Percentiles rank a stretch among this genome's conserved stretches.
These are phyloP conservation scores for Alliaria petiolata DNA, from an alignment of 345 rosid genomes.

Conservation along the genomic window DNA sequence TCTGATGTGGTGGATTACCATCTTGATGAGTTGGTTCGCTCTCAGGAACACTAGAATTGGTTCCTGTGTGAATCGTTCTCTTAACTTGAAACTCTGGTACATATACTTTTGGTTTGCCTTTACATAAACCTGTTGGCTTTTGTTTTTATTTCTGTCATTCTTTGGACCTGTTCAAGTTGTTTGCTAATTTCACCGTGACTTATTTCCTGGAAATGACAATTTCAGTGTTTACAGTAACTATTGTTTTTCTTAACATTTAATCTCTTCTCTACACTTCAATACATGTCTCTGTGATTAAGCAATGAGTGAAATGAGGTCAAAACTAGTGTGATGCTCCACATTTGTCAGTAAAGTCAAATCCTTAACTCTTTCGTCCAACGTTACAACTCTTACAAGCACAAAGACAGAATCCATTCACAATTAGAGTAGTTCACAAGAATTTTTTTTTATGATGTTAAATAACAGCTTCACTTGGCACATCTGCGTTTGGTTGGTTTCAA, in stretches of 20 bases:
- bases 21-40: slow-evolving; percentile 24
- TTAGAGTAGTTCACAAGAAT: too few relatives aligned
- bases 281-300: neutral
- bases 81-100: slow-evolving; percentile 19
- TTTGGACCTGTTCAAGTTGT: slow-evolving; percentile 28
- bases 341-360: too few relatives aligned
- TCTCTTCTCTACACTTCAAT: neutral
- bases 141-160: slow-evolving; percentile 14
- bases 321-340: too few relatives aligned
- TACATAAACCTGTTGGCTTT: slow-evolving; percentile 9
- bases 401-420: too few relatives aligned
- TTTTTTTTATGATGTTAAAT: too few relatives aligned
- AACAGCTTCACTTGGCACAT: too few relatives aligned
- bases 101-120: slow-evolving; percentile 15
- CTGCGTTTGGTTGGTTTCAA: too few relatives aligned
- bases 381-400: too few relatives aligned
- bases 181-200: slow-evolving; percentile 6
- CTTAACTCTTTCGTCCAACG: too few relatives aligned
- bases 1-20: slow-evolving; percentile 28
- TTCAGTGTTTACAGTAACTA: neutral
- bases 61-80: slow-evolving; percentile 9
- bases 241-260: neutral
- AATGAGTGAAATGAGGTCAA: neutral
- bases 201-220: slow-evolving; percentile 11
- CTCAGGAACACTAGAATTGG: slow-evolving; percentile 31